A percentile compares a stretch with the other conserved stretches of the same genome.
Evolutionary conservation across 2,329 filamentous ascomycete species (phyloP).

Genomic region (Sporothrix protearum): DNA sequence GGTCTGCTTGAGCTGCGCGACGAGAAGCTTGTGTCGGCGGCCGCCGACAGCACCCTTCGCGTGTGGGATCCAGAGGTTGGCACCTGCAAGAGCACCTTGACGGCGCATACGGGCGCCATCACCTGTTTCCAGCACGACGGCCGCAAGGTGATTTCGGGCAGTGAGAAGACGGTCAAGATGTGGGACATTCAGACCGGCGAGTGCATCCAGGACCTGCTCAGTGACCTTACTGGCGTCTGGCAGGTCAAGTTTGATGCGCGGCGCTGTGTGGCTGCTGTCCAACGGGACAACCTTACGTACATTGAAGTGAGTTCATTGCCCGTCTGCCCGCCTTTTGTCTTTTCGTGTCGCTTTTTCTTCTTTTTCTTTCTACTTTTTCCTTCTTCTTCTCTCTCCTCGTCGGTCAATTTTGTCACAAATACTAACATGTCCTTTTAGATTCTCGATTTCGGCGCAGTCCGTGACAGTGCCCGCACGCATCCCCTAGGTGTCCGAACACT

Average conservation of each 20-base stretch:
- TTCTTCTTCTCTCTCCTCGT: background rate
- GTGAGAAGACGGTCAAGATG: slow-evolving; percentile 95
- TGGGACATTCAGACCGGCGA: slow-evolving; percentile 94
- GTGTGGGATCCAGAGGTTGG: slow-evolving; percentile 97
- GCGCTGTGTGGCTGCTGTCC: slow-evolving; percentile 92
- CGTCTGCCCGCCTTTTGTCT: too few species aligned
- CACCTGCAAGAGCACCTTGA: slow-evolving; percentile 82
- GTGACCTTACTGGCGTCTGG: slow-evolving; percentile 95
- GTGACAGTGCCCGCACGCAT: slow-evolving; percentile 76
- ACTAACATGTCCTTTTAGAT: slow-evolving; percentile 59
- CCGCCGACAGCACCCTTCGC: slow-evolving; percentile 88
- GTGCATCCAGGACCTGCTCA: slow-evolving; percentile 87
- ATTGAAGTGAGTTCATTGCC: slow-evolving; percentile 72
- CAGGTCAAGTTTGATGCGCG: slow-evolving; percentile 97
- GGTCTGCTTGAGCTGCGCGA: slow-evolving; percentile 86
- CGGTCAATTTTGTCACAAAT: slow-evolving; percentile 9
- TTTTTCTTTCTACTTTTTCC: slow-evolving; percentile 13
- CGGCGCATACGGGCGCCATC: slow-evolving; percentile 92
- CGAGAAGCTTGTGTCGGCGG: slow-evolving; percentile 87
- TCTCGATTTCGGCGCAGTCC: slow-evolving; percentile 90
- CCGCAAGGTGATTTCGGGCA: slow-evolving; percentile 93
- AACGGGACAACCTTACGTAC: slow-evolving; percentile 87
- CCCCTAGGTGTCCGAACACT: slow-evolving; percentile 75
- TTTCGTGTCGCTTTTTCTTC: background rate
- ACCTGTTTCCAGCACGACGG: slow-evolving; percentile 98